phyloP scores from a whole-genome alignment of 192 early-diverging fungal genomes.

The Phycomyces nitens region DNA sequence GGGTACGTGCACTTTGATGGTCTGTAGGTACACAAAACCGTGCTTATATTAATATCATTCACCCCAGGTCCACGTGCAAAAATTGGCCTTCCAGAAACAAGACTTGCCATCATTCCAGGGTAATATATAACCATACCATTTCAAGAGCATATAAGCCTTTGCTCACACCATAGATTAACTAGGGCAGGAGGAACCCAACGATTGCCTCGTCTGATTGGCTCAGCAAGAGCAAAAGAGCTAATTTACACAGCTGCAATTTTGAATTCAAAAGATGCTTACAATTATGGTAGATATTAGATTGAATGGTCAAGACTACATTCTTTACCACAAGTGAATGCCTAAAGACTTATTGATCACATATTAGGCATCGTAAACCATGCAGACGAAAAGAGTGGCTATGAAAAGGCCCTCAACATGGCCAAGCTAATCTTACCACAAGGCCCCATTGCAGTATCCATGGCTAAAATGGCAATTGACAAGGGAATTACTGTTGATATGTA shows the following conservation, averaged over 20 bases:
- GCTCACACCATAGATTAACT: slow-evolving; percentile 6
- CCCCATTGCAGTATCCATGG: slow-evolving; percentile 86
- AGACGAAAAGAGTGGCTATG: slow-evolving; percentile 59
- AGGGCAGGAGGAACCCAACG: slow-evolving; percentile 95
- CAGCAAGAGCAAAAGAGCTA: slow-evolving; percentile 86
- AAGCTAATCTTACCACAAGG: slow-evolving; percentile 74
- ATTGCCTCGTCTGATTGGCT: slow-evolving; percentile 82
- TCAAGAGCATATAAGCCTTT: no score
- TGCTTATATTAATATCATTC: background rate
- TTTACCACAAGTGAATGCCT: no score
- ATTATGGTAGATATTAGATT: slow-evolving; percentile 40
- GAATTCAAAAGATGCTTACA: slow-evolving; percentile 58
- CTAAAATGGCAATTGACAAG: slow-evolving; percentile 85
- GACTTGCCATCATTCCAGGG: slow-evolving; percentile 94
- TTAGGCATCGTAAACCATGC: slow-evolving; percentile 83
- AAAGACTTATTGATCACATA: no score
- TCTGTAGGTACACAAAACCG: background rate
- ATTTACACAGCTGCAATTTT: slow-evolving; percentile 83
- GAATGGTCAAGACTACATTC: background rate
- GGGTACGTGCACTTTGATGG: slow-evolving; percentile 40
- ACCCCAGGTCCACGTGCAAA: slow-evolving; percentile 55
- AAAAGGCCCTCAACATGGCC: slow-evolving; percentile 78
- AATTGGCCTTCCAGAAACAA: slow-evolving; percentile 89
- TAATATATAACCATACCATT: slow-evolving; percentile 22
- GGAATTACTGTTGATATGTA: slow-evolving; percentile 79